Evolutionary conservation across 257 asterid species (phyloP).

Genomic region (Solanum ahanhuiri): DNA sequence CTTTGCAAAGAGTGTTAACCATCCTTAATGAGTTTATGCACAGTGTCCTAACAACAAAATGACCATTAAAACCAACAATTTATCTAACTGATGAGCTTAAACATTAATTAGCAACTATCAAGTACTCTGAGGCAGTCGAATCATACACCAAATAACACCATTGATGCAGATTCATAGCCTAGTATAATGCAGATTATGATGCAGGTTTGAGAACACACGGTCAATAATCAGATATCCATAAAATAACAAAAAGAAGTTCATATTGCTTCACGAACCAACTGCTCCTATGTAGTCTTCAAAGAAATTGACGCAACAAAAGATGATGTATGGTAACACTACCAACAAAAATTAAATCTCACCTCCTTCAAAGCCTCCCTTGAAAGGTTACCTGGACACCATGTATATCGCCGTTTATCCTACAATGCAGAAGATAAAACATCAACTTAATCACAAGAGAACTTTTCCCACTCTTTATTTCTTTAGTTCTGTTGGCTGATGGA

Average conservation of each 20-base stretch:
- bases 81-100: neutral
- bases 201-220: neutral
- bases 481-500: too few relatives aligned
- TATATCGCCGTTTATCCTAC: slow-evolving; percentile 86
- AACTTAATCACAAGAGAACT: neutral
- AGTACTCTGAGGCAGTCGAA: neutral
- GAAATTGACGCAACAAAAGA: neutral
- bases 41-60: neutral
- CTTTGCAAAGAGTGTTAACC: neutral
- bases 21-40: neutral
- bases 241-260: neutral
- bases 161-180: neutral
- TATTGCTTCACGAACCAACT: neutral
- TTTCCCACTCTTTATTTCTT: neutral
- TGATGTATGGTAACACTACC: neutral
- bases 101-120: neutral
- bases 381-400: slow-evolving; percentile 91
- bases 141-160: neutral
- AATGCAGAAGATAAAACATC: slow-evolving; percentile 9
- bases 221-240: neutral
- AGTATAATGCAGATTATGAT: neutral
- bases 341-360: slow-evolving; percentile 28
- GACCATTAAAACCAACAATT: neutral
- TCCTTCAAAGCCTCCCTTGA: slow-evolving; percentile 39
- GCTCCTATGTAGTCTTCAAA: neutral